phyloP scores from a whole-genome alignment of 305 asterid species.

The Solanum hybrid region DNA sequence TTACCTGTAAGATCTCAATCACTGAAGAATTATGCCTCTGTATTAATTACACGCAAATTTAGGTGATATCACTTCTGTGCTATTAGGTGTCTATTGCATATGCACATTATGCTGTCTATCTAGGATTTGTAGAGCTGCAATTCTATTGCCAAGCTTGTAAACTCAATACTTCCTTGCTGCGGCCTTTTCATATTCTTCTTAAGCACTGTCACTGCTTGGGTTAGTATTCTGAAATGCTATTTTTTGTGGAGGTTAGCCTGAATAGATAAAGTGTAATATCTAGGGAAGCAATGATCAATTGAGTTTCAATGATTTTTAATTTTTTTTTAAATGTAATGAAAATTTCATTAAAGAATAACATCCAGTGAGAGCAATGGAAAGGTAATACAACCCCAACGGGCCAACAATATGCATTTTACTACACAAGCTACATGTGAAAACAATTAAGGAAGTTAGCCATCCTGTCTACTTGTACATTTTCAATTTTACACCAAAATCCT shows the following conservation, averaged over 20 bases:
- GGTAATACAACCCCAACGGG: neutral
- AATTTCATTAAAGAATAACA: neutral
- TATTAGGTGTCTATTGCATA: neutral
- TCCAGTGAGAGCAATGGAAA: neutral
- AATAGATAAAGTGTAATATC: neutral
- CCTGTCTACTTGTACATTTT: neutral
- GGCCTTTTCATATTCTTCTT: neutral
- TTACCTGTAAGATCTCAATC: constrained; percentile 67
- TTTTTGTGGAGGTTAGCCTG: neutral
- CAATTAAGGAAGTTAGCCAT: neutral
- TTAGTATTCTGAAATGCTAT: neutral
- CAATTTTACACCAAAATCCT: neutral
- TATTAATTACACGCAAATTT: neutral
- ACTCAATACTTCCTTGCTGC: neutral
- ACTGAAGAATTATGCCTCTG: neutral
- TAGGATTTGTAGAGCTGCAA: neutral
- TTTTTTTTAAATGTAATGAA: neutral
- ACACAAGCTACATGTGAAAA: neutral
- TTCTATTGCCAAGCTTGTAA: neutral
- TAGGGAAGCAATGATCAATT: neutral
- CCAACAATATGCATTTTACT: neutral
- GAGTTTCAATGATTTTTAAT: neutral
- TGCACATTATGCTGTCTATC: neutral
- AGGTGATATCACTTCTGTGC: neutral
- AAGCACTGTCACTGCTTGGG: neutral